Evolutionary conservation across 106 monocot genomes (phyloP).

Genomic region (Acorus gramineus): DNA sequence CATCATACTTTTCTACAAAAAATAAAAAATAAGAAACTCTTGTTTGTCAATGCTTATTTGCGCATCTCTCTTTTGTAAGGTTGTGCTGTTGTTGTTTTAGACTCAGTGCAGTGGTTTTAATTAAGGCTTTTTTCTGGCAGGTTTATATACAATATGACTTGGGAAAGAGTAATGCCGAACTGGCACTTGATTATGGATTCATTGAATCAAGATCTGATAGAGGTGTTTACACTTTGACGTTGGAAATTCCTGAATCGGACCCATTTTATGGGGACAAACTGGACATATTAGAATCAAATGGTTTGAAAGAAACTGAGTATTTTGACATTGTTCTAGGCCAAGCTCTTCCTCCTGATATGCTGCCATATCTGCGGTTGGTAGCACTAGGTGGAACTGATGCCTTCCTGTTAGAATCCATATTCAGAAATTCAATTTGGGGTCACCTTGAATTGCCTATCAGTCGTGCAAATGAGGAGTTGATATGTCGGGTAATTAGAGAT

Average conservation of each 20-base stretch:
- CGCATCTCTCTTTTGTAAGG: no score
- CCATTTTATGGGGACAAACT: constrained; percentile 87
- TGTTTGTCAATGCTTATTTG: no score
- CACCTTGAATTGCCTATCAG: constrained; percentile 80
- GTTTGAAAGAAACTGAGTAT: constrained; percentile 62
- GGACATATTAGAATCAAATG: constrained; percentile 78
- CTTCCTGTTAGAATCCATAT: constrained; percentile 84
- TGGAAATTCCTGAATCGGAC: constrained; percentile 80
- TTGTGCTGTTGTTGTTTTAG: no score
- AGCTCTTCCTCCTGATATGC: constrained; percentile 52
- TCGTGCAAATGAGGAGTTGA: constrained; percentile 62
- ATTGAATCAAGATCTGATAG: constrained; percentile 50
- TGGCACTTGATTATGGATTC: constrained; percentile 91
- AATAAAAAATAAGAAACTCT: no score
- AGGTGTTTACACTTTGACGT: constrained; percentile 65
- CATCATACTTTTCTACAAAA: no score
- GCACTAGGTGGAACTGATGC: constrained; percentile 89
- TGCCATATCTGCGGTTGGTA: constrained; percentile 75
- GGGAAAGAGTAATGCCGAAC: constrained; percentile 78
- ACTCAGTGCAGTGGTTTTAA: background rate
- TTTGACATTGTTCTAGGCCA: constrained; percentile 64
- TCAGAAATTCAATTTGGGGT: constrained; percentile 81
- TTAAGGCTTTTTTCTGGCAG: constrained; percentile 21
- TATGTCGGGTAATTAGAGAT: constrained; percentile 58
- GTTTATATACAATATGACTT: constrained; percentile 83